Conservation (phyloP, 1,284 basidiomycete genomes). For the Stygiomarasmius scandens region DNA sequence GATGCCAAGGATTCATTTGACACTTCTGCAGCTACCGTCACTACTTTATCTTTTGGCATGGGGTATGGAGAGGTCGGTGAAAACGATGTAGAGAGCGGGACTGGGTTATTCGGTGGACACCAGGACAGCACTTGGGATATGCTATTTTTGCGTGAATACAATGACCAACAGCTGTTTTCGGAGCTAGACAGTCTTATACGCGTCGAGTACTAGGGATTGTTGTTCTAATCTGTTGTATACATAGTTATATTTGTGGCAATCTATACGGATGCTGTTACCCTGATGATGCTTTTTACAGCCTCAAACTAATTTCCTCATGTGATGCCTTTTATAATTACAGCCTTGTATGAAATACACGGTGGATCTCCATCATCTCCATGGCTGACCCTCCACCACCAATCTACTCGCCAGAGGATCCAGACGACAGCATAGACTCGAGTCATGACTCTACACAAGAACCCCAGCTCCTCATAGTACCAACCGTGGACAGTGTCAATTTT, state of each 20-base stretch:
- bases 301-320: no score
- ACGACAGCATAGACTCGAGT: conserved; percentile 9
- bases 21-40: conserved; percentile 53
- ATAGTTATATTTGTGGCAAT: no score
- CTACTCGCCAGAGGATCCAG: conserved; percentile 45
- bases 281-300: no score
- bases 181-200: conserved; percentile 78
- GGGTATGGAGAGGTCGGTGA: conserved; percentile 77
- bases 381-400: conserved; percentile 45
- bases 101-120: conserved; percentile 75
- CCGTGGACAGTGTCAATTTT: conserved; percentile 67
- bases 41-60: conserved; percentile 72
- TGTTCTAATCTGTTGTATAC: conserved; percentile 13
- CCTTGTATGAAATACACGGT: no score
- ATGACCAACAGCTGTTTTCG: conserved; percentile 67
- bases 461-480: conserved; percentile 71
- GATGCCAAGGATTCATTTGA: conserved; percentile 78
- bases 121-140: conserved; percentile 71
- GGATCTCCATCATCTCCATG: conserved; percentile 28
- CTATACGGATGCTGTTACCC: no score
- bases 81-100: conserved; percentile 63
- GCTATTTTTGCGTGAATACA: conserved; percentile 59
- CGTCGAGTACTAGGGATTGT: conserved; percentile 46
- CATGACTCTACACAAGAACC: conserved; percentile 27
- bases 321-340: conserved; percentile 3